These are phyloP conservation scores for Barnettozyma californica DNA, from an alignment of 805 yeast genomes.

Conservation along the genomic window DNA sequence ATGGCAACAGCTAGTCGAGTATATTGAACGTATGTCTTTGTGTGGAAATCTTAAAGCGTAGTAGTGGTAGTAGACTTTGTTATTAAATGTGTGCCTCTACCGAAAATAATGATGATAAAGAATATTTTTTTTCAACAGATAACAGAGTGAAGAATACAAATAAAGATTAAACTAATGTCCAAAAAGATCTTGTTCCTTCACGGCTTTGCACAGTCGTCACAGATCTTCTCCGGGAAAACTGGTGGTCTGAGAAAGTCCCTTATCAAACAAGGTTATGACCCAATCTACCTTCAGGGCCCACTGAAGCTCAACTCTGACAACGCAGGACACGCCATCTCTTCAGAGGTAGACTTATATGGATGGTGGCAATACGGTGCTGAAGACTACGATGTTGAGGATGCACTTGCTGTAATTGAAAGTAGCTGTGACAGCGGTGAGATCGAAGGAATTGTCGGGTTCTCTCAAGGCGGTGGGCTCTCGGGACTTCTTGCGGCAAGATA, in stretches of 20 bases:
- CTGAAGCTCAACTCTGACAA: constrained; percentile 46
- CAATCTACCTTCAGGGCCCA: constrained; percentile 75
- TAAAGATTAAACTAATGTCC: constrained; percentile 14
- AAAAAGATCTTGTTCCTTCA: constrained; percentile 73
- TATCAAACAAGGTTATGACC: constrained; percentile 52
- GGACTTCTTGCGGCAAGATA: constrained; percentile 54
- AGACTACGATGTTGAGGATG: constrained; percentile 26
- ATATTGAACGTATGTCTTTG: background rate
- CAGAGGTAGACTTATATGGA: constrained; percentile 35
- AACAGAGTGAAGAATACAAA: background rate
- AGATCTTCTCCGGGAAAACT: constrained; percentile 74
- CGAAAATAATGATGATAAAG: too few relatives aligned
- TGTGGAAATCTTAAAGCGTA: too few relatives aligned
- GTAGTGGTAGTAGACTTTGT: too few relatives aligned
- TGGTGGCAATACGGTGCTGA: constrained; percentile 61
- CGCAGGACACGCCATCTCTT: constrained; percentile 21
- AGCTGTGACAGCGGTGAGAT: constrained; percentile 57
- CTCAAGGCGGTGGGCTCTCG: constrained; percentile 88
- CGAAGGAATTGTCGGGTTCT: constrained; percentile 82
- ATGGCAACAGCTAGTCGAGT: constrained; percentile 3
- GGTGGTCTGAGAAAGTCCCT: constrained; percentile 80
- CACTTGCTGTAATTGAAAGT: constrained; percentile 36
- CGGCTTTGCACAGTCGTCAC: constrained; percentile 83
- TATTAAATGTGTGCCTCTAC: too few relatives aligned
- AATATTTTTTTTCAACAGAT: too few relatives aligned